Evolutionary conservation across 257 asterid genomes (phyloP), one percentile per base, ranked within the genome.

Genomic region (Hygrophila difformis): DNA sequence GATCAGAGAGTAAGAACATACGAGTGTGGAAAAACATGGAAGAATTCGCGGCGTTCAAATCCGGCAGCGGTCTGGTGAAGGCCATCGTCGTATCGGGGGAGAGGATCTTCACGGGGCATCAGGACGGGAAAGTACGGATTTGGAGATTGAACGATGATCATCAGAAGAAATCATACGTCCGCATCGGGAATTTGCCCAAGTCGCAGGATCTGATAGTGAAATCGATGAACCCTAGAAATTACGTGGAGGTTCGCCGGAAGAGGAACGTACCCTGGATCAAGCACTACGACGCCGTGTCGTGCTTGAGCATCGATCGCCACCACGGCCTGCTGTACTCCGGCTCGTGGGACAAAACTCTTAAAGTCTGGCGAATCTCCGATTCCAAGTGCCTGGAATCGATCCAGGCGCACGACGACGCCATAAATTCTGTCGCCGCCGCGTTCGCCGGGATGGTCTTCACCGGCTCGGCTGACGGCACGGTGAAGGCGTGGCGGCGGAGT

Each of bases 381-480:
- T 77, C 58, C 0, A 76, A 72, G 35, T 81, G 93, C 48, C n/a
- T 81, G 43, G 93, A 81, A 13, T 81, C 93, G 2, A 48, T 81
- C 8, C 37, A 36, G 4, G 87, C 67, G 19, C 93, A 81, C 49
- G 60, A 67, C 13, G 93, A 81, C 20, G 78, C 93, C 0, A 41
- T 81, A n/a, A 81, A 81, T 45, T 49, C 93, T 0, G 68, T 81
- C 2, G 79, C 42, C 0, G 69, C 69, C 0, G 93, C 74, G 1
- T 71, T 77, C 36, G 72, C 60, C 26, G 81, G 79, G 4, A 13
- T 81, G 63, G 46, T 81, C 1, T 81, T 81, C 56, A 68, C 93
- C 8, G 87, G 93, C 3, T 81, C 93, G 0, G 87, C 93, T 4
- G 93, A 81, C 36, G 93, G 93, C 14, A 66, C 84, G 2, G 93